Base-by-base conservation (phyloP, 2,329 filamentous ascomycete species). In the Hypoxylon sp. region DNA sequence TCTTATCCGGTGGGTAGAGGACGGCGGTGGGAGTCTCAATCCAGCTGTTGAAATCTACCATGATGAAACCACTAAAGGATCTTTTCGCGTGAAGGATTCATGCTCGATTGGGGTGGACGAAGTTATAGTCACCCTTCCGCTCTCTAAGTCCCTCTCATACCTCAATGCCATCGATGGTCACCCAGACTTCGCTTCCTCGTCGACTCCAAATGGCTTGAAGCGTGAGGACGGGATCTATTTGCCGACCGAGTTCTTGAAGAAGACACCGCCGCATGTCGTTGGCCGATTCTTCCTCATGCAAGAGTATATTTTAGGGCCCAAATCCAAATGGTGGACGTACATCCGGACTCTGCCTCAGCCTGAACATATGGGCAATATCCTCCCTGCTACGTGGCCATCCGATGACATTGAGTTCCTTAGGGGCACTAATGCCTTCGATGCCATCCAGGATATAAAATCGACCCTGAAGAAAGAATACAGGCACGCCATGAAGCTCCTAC, bases 291-390 rank as follows among this genome's bases (percentile, higher is more conserved):
- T 92, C 69, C 82, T 94, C 5, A 84, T 92, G 75, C 87, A 90
- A 67, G 88, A 94, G 76, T 89, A 88, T 74, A 81, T 93, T 32
- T 78, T 84, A 1, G 86, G 86, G 1, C 60, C 78, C 1, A 74
- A 83, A 1, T 91, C 91, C 0, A 88, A 87, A 71, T 94, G 91
- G 91, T 84, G 82, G 76, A 85, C 89, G 1, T 94, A 94, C 78
- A 86, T 93, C 69, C 79, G 80, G 9, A 86, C 87, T 0, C 82
- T 94, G 0, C 91, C 91, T 1, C 86, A 88, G 65, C 89, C 90
- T 0, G 82, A 84, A 9, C 80, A 88, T 1, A 72, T 79, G 3
- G 74, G 79, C 4, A 75, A 78, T 1, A 85, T 91, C 81, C 83
- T 91, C 13, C 88, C 90, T 3, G 82, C 89, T 0, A 89, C 89